These are phyloP conservation scores for Leishmania guyanensis DNA, from an alignment of 208 protist genomes.

Conservation along the genomic window DNA sequence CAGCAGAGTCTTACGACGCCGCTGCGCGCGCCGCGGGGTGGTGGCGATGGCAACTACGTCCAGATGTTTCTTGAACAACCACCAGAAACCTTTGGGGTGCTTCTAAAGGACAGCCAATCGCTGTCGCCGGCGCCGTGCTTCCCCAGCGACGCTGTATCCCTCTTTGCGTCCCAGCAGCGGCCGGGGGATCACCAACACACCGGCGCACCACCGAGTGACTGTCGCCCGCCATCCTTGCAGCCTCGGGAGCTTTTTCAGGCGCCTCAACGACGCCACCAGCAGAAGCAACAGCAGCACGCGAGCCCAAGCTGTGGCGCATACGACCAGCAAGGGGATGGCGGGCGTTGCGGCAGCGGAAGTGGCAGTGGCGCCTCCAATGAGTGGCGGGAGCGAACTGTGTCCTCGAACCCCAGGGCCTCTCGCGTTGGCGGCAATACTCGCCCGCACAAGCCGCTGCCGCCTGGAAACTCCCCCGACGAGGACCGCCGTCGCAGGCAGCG, in stretches of 20 bases:
- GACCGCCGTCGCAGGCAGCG: slow-evolving; percentile 70
- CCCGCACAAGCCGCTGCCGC: slow-evolving; percentile 9
- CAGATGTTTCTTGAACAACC: background rate
- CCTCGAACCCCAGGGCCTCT: background rate
- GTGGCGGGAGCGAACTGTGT: background rate
- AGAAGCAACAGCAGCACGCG: background rate
- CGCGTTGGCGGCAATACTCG: background rate
- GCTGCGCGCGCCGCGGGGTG: background rate
- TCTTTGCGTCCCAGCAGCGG: background rate
- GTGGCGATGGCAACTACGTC: background rate
- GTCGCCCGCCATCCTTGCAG: slow-evolving; percentile 1
- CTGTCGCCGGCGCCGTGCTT: slow-evolving; percentile 19
- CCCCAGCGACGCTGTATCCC: background rate
- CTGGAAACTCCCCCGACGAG: slow-evolving; percentile 63
- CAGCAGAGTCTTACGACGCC: slow-evolving; percentile 3
- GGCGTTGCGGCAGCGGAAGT: background rate
- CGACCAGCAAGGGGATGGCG: background rate
- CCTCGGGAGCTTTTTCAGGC: background rate
- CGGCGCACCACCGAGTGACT: background rate
- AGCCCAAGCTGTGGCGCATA: background rate
- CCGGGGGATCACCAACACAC: background rate
- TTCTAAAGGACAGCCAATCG: slow-evolving; percentile 1
- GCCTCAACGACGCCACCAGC: background rate
- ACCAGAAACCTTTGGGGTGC: background rate
- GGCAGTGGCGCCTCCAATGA: background rate